Evolutionary conservation across 2,329 filamentous ascomycete species (phyloP), one percentile per base, ranked within the genome.

Genomic region (Scleromitrula shiraiana): DNA sequence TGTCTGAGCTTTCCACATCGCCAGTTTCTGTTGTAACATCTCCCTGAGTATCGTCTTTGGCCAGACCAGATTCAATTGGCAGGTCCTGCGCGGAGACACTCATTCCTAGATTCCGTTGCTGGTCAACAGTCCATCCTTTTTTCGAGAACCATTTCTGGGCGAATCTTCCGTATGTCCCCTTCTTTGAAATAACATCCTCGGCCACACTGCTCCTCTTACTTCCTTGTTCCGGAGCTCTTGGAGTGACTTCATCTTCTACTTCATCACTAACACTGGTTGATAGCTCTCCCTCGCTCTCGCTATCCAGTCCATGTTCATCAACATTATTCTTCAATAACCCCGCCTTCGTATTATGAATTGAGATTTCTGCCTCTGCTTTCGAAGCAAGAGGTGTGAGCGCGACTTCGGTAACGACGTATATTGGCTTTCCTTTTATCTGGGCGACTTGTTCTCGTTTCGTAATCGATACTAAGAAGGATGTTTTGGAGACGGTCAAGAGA

Each of bases 61-160:
- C 38, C 15, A 36, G 7, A 15, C 20, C 26, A 14, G 46, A 20
- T 14, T 20, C 40, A 23, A 23, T n/a, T 20, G 41, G 3, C 17
- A 19, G 19, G 20, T 33, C 26, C 9, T 54, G 36, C 32, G 56
- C 53, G n/a, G 68, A 64, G 47, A 68, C 67, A 56, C 78, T 85
- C 64, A 90, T 70, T 5, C 85, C 86, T 60, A 89, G 76, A 41
- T 77, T 77, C 22, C 83, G 75, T 57, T 81, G 78, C 56, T 81
- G 81, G 51, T 86, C 83, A 51, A 81, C 70, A 44, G 81, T 83
- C 85, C 89, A 91, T 0, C 87, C 89, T 52, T 81, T 84, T 54
- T 79, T 82, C 36, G 88, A 93, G 63, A 97, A 93, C 93, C 93
- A 98, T 51, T 83, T 82, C 53, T 89, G 80, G 0, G 91, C 88